Conservation (phyloP, 2,329 filamentous ascomycete species). For the Talaromyces sp. region DNA sequence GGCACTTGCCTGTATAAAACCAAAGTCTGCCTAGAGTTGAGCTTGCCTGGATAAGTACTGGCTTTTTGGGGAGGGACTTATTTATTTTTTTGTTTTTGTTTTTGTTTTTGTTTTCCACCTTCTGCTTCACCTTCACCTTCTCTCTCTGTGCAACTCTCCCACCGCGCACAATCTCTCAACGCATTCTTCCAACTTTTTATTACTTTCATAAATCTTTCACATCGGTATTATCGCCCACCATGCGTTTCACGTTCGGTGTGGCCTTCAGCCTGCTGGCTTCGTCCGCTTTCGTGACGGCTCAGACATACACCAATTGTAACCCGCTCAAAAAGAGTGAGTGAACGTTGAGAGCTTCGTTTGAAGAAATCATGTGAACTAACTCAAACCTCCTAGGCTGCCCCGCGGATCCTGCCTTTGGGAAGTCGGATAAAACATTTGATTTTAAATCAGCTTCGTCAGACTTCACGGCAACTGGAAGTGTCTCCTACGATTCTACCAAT, state of each 20-base stretch:
- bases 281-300: conserved; percentile 36
- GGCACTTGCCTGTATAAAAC: conserved; percentile 16
- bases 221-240: conserved; percentile 23
- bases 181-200: conserved; percentile 1
- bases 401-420: conserved; percentile 77
- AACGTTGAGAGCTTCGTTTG: conserved; percentile 3
- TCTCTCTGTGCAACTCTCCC: background rate
- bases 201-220: conserved; percentile 1
- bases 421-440: conserved; percentile 74
- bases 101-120: conserved; percentile 7
- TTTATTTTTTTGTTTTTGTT: conserved; percentile 12
- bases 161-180: background rate
- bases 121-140: background rate
- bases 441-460: conserved; percentile 81
- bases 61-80: no score
- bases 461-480: conserved; percentile 70
- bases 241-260: conserved; percentile 35
- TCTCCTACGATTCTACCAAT: conserved; percentile 69
- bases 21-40: conserved; percentile 4
- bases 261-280: conserved; percentile 32
- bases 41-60: no score
- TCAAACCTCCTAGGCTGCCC: conserved; percentile 61
- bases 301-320: conserved; percentile 50
- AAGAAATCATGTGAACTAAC: conserved; percentile 8
- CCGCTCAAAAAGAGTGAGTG: conserved; percentile 43